Evolutionary conservation across 306 rosid species (phyloP).

Genomic region (Begonia masoniana): DNA sequence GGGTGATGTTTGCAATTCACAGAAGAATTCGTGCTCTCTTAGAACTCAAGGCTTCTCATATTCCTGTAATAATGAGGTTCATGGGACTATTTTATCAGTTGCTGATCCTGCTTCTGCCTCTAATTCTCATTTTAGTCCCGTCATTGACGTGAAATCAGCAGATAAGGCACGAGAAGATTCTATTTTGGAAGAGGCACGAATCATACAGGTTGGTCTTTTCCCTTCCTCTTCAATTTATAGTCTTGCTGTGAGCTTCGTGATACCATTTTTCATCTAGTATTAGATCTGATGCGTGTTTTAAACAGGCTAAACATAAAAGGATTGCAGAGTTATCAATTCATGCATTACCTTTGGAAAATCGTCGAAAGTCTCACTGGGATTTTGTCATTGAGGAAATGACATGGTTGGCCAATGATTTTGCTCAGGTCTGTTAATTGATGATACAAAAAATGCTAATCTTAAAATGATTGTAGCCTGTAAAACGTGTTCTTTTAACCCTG

Average conservation of each 20-base stretch:
- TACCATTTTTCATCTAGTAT: background rate
- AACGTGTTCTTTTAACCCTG: too few relatives aligned
- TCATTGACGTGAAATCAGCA: slow-evolving; percentile 27
- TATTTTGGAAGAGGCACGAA: slow-evolving; percentile 78
- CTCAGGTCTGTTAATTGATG: slow-evolving; percentile 45
- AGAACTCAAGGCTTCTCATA: too few relatives aligned
- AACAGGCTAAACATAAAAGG: slow-evolving; percentile 89
- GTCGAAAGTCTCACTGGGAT: slow-evolving; percentile 76
- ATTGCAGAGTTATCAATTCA: slow-evolving; percentile 68
- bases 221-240: slow-evolving; percentile 11
- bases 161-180: slow-evolving; percentile 87
- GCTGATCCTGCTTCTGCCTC: slow-evolving; percentile 24
- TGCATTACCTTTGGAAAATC: slow-evolving; percentile 37
- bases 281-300: slow-evolving; percentile 12
- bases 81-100: slow-evolving; percentile 22
- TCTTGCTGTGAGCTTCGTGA: slow-evolving; percentile 3
- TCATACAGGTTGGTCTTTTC: slow-evolving; percentile 50
- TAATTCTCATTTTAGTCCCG: slow-evolving; percentile 30
- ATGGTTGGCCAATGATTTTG: slow-evolving; percentile 99
- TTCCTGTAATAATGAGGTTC: too few relatives aligned
- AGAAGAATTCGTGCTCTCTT: too few relatives aligned
- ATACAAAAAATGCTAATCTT: too few relatives aligned
- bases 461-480: too few relatives aligned
- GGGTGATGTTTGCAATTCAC: too few relatives aligned
- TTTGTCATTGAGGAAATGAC: slow-evolving; percentile 96